Evolutionary conservation across 306 rosid species (phyloP), one percentile per base, ranked within the genome.

Genomic region (Datisca glomerata): DNA sequence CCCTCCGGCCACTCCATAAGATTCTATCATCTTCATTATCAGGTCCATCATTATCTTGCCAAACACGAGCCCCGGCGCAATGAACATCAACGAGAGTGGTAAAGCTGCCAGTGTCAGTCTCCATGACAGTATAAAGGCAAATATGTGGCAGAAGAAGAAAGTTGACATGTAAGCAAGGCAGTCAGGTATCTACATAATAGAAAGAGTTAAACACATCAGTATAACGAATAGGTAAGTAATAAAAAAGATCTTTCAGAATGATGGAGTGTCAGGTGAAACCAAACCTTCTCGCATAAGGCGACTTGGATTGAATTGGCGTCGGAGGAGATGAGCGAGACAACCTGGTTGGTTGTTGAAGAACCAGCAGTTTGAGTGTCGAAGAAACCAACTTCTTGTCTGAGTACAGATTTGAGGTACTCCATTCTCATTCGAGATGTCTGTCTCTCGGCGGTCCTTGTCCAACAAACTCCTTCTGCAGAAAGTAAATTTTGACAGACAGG

Each of bases 401-500:
- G 94, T 18, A 82, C 89, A 28, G 97, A 69, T 71, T 72, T 87
- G 43, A 87, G 53, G 58, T 74, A 87, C 47, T 82, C 80, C 61
- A 68, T 52, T 72, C 87, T 72, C 83, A 82, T 82, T 72, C 68
- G 60, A 2, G 94, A 76, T 32, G 89, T 75, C 57, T 87, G 97
- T 57, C 94, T 82, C 70, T 87, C 85, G 0, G 94, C 82, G 12
- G 93, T 87, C 65, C 93, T 70, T 51, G 93, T 51, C 93, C 96
- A 79, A 55, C 96, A 87, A 43, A 74, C 22, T 47, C 85, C 94
- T 64, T 82, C 93, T 87, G 92, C 66, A 66, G 13, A 20, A 51
- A 38, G 41, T 41, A 51, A 56, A 41, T 32, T n/a, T n/a, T 3
- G 36, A 31, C n/a, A 31, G 9, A 31, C 36, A 31, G 3, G 36